Evolutionary conservation across 1,139 yeast genomes (phyloP), one percentile per base, ranked within the genome.

Genomic region (Ogataea hybrid): DNA sequence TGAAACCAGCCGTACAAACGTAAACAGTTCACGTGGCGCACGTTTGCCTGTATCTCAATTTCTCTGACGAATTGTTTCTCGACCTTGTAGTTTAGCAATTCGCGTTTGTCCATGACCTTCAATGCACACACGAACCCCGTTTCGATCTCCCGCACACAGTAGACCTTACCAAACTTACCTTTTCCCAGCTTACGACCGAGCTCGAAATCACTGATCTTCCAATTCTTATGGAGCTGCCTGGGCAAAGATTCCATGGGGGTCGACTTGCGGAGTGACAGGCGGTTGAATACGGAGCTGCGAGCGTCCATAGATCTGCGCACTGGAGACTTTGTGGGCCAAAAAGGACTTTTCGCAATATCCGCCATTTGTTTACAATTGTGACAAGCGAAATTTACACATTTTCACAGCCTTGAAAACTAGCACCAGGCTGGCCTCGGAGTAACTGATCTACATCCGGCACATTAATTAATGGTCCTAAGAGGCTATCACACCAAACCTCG

Each of bases 131-230:
- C 71, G 55, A 79, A 86, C 1, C 95, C 95, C 0, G 88, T 75
- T 23, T 66, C 56, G 53, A 77, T 81, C 59, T 90, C 97, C 46
- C 76, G 73, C 11, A 85, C 97, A 57, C 96, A 86, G 63, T 89
- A 90, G 0, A 92, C 98, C 53, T 79, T 81, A 3, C 98, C 98
- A 54, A 90, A 79, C 62, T 89, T 89, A 3, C 98, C 98, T 59
- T 87, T 88, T 0, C 98, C 98, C 28, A 92, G 71, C 44, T 85
- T 81, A 42, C 84, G 76, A 10, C 98, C 98, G 34, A 92, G 74
- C 53, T 89, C 96, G 66, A 88, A 92, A 58, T 87, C 95, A 23
- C 72, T 32, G 16, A 55, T 48, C 32, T 49, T 53, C 62, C 62
- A 59, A 17, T 46, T 41, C 35, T 44, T 37, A 27, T 43, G 48